Conservation (phyloP, 306 rosid genomes). For the Acacia confusa region DNA sequence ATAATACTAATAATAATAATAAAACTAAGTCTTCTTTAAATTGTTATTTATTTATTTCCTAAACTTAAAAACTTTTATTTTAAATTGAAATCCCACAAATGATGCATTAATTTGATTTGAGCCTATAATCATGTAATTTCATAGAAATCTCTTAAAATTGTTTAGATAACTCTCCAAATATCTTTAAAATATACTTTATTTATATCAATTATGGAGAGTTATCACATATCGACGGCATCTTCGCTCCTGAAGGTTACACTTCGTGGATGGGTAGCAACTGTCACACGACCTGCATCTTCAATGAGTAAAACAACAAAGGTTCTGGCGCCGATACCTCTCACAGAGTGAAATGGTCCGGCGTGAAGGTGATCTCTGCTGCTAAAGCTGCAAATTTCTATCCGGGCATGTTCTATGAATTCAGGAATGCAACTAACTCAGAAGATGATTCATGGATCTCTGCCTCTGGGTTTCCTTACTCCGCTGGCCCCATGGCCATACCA, state of each 20-base stretch:
- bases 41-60: too few species aligned
- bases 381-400: slow-evolving; percentile 48
- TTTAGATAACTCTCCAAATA: too few species aligned
- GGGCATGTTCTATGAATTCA: slow-evolving; percentile 28
- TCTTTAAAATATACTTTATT: too few species aligned
- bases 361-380: slow-evolving; percentile 11
- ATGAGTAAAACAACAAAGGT: slow-evolving; percentile 61
- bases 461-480: slow-evolving; percentile 34
- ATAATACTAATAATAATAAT: too few species aligned
- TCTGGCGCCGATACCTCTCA: slow-evolving; percentile 29
- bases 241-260: slow-evolving; percentile 57
- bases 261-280: slow-evolving; percentile 53
- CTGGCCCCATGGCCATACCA: slow-evolving; percentile 21
- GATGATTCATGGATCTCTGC: slow-evolving; percentile 50
- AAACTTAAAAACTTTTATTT: too few species aligned
- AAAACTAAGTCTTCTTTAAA: too few species aligned
- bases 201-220: too few species aligned
- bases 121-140: too few species aligned
- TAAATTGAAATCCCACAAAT: too few species aligned
- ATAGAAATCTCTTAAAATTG: too few species aligned
- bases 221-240: slow-evolving; percentile 62
- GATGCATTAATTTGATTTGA: too few species aligned
- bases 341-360: slow-evolving; percentile 59
- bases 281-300: slow-evolving; percentile 43
- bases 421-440: neutral